These are phyloP conservation scores for Termitomyces sp. DNA, from an alignment of 768 basidiomycete genomes.

Conservation along the genomic window DNA sequence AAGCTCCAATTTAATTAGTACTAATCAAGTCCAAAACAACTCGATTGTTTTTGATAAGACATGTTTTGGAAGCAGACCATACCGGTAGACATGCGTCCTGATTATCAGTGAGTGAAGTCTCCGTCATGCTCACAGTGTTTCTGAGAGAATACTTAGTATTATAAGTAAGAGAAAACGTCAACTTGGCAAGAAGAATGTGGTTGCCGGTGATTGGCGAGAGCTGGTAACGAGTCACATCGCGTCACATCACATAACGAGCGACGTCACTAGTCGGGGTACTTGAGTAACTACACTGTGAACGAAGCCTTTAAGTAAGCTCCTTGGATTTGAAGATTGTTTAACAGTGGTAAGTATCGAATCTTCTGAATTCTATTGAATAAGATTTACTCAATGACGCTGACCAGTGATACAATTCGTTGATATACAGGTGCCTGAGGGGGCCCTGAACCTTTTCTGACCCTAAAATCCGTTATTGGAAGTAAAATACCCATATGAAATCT, in stretches of 20 bases:
- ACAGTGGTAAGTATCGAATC: no score
- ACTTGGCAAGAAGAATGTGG: neutral
- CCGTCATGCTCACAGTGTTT: no score
- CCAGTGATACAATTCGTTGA: neutral
- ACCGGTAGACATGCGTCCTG: neutral
- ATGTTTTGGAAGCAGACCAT: neutral
- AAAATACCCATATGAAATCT: no score
- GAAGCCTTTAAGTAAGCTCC: neutral
- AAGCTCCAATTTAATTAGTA: neutral
- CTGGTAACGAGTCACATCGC: neutral
- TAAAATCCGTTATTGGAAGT: no score
- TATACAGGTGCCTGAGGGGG: neutral
- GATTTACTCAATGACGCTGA: neutral
- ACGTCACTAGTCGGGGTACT: no score
- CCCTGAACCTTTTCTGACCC: no score
- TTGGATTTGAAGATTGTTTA: neutral
- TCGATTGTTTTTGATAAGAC: neutral
- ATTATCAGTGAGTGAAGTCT: neutral
- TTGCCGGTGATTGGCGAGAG: neutral
- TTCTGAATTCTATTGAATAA: neutral
- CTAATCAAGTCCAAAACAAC: neutral
- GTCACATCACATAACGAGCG: no score
- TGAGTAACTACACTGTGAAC: no score
- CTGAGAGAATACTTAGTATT: no score
- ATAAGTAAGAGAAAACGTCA: no score